Evolutionary conservation across 352 stramenopile genomes (phyloP).

Genomic region (Phytophthora tubulina): DNA sequence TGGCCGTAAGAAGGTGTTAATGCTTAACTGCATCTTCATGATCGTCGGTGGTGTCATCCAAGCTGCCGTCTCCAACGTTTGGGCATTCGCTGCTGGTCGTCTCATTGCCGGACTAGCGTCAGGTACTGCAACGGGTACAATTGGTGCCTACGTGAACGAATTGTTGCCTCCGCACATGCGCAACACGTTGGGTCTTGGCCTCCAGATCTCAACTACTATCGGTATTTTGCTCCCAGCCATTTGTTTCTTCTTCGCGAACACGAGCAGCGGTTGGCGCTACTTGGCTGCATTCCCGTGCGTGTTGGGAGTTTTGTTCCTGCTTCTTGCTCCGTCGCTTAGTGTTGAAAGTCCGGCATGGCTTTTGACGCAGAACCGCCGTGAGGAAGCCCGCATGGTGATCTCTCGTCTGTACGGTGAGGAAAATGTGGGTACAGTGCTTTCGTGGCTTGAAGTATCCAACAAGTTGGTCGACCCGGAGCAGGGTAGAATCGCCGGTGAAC

Average conservation of each 20-base stretch:
- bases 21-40: slow-evolving; percentile 41
- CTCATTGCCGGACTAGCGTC: slow-evolving; percentile 20
- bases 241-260: slow-evolving; percentile 1
- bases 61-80: slow-evolving; percentile 16
- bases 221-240: too few species aligned
- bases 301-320: slow-evolving; percentile 31
- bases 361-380: slow-evolving; percentile 23
- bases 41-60: slow-evolving; percentile 40
- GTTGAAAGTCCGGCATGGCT: slow-evolving; percentile 37
- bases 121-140: slow-evolving; percentile 16
- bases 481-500: slow-evolving; percentile 20
- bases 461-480: slow-evolving; percentile 24
- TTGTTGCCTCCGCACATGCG: slow-evolving; percentile 1
- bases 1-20: slow-evolving; percentile 26
- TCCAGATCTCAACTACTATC: too few species aligned
- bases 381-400: slow-evolving; percentile 35
- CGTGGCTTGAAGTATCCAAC: slow-evolving; percentile 26
- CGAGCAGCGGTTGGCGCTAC: slow-evolving; percentile 33
- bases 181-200: too few species aligned
- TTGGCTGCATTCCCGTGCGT: slow-evolving; percentile 43
- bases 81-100: slow-evolving; percentile 23
- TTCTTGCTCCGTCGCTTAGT: slow-evolving; percentile 23
- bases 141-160: slow-evolving; percentile 27
- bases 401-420: slow-evolving; percentile 35
- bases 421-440: slow-evolving; percentile 27